phyloP scores from a whole-genome alignment of 1,284 basidiomycete species.

The Athelia psychrophila region DNA sequence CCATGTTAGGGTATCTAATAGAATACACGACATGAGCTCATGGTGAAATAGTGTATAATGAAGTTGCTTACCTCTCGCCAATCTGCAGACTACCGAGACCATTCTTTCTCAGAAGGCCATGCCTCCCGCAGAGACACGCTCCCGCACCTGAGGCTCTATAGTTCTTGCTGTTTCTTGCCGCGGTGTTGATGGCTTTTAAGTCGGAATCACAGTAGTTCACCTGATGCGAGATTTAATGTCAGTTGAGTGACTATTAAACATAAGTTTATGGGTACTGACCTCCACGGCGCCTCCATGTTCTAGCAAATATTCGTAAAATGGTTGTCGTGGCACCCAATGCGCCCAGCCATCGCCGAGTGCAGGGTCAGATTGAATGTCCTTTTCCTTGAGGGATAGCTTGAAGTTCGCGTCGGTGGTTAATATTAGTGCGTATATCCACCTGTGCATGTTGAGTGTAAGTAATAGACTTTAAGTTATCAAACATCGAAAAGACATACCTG shows the following conservation, averaged over 20 bases:
- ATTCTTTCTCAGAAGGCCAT: slow-evolving; percentile 4
- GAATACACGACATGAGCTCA: not conserved
- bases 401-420: not conserved
- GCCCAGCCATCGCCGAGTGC: not conserved
- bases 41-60: not conserved
- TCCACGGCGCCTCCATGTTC: not conserved
- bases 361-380: not conserved
- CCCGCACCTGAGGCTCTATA: slow-evolving; percentile 5
- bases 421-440: not conserved
- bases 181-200: not conserved
- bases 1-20: slow-evolving; percentile 19
- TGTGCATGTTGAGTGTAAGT: not conserved
- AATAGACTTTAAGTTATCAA: too few relatives aligned
- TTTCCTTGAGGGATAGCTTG: slow-evolving; percentile 2
- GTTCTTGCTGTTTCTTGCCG: slow-evolving; percentile 5
- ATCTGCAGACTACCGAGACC: slow-evolving; percentile 10
- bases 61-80: slow-evolving; percentile 11
- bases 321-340: not conserved
- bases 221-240: slow-evolving; percentile 5
- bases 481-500: not conserved
- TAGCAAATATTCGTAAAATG: not conserved
- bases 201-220: not conserved
- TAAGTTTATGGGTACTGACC: not conserved
- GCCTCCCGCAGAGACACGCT: slow-evolving; percentile 5
- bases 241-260: not conserved